These are phyloP conservation scores for Pythium apleroticum DNA, from an alignment of 352 stramenopile species.

Conservation along the genomic window DNA sequence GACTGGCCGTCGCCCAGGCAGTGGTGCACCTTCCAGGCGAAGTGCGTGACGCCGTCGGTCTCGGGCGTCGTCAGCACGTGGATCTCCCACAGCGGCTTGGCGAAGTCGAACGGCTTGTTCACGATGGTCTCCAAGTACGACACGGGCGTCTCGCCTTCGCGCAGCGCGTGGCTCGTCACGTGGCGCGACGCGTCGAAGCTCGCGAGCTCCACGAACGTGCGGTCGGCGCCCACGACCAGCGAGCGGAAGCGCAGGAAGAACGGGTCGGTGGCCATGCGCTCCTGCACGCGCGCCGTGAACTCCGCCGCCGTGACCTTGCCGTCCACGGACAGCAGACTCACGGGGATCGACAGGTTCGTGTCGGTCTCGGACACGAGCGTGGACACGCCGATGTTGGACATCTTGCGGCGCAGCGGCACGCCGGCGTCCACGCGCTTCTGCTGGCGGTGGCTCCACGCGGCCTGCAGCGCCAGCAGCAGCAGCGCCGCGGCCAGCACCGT, in stretches of 20 bases:
- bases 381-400: constrained; percentile 70
- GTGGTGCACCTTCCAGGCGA: constrained; percentile 77
- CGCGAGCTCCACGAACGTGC: constrained; percentile 57
- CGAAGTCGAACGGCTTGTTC: constrained; percentile 65
- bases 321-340: constrained; percentile 59
- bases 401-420: constrained; percentile 44
- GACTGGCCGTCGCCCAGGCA: constrained; percentile 78
- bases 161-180: constrained; percentile 55
- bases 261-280: constrained; percentile 45
- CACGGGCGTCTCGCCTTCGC: constrained; percentile 52
- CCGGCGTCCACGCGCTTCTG: constrained; percentile 12
- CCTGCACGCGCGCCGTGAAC: constrained; percentile 50
- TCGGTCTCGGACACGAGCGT: constrained; percentile 73
- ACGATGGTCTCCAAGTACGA: constrained; percentile 68
- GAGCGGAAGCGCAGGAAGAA: constrained; percentile 79
- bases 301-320: constrained; percentile 44
- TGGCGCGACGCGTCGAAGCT: constrained; percentile 57
- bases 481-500: constrained; percentile 36
- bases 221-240: constrained; percentile 43
- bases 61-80: constrained; percentile 54
- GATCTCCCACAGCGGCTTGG: constrained; percentile 77
- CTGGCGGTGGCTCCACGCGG: constrained; percentile 27
- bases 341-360: constrained; percentile 75
- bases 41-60: constrained; percentile 36
- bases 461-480: constrained; percentile 32